Base-by-base conservation (phyloP, 768 basidiomycete species). In the Kwoniella sp. region DNA sequence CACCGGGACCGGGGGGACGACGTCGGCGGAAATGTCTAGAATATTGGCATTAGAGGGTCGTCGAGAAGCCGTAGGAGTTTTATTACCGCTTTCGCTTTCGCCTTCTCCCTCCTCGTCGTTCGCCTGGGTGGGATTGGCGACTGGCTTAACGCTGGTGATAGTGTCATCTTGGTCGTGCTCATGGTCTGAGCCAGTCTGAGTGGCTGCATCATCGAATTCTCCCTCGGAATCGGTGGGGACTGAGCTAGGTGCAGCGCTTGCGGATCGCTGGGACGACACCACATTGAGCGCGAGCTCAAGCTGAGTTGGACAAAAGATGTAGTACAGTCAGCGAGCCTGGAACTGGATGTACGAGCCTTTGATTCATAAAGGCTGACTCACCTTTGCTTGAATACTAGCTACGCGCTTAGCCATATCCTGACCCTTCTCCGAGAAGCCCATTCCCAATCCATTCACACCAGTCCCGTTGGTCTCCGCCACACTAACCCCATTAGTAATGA, bases 331-430 rank as follows among this genome's bases (percentile, higher is more conserved):
- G n/a, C n/a, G n/a, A n/a, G n/a, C n/a, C n/a, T n/a, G n/a, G n/a
- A n/a, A n/a, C n/a, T n/a, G n/a, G n/a, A n/a, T n/a, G n/a, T n/a
- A n/a, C n/a, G n/a, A n/a, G n/a, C n/a, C n/a, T n/a, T n/a, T n/a
- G n/a, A n/a, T n/a, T n/a, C n/a, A n/a, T n/a, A n/a, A n/a, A 63
- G 19, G 1, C 24, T 4, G 1, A 54, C 83, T 58, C 48, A 92
- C 92, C 86, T 94, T 95, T 68, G 90, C 87, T 81, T 95, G 92
- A 63, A 96, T 94, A 79, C 89, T 87, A 52, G 89, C 74, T 50
- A 96, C 90, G 79, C 92, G 91, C 77, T 90, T 86, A 25, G 90
- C 88, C 59, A 96, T 93, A 74, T 94, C 92, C 68, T 89, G 92
- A 77, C 88, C 88, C 74, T 48, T 64, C 30, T 37, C 46, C 29